Percentiles rank a stretch among this genome's conserved stretches.
These are phyloP conservation scores for Fusarium dlaminii DNA, from an alignment of 2,329 filamentous ascomycete species.

Conservation along the genomic window DNA sequence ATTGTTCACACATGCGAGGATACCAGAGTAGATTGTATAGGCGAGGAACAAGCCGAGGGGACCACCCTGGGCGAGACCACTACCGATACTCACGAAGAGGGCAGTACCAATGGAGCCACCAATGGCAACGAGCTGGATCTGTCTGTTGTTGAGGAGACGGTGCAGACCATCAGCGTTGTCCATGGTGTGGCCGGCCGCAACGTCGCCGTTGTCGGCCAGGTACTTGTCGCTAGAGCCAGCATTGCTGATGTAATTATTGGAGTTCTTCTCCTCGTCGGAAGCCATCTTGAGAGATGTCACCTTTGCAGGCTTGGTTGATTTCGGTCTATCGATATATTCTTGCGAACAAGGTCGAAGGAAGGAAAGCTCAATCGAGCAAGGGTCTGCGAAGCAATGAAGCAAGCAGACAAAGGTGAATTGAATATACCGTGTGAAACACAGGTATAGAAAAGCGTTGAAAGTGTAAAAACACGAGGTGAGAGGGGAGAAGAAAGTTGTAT, in stretches of 20 bases:
- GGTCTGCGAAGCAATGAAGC: conserved; percentile 37
- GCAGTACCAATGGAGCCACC: conserved; percentile 67
- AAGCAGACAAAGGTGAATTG: conserved; percentile 26
- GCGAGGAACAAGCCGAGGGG: conserved; percentile 65
- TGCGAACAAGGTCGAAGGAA: conserved; percentile 4
- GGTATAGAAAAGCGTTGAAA: conserved; percentile 10
- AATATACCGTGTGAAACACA: conserved; percentile 15
- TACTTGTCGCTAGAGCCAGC: conserved; percentile 34
- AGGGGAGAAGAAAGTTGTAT: neutral
- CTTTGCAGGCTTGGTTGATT: neutral
- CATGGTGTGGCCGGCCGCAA: conserved; percentile 34
- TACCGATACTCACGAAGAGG: conserved; percentile 70
- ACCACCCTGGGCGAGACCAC: conserved; percentile 58
- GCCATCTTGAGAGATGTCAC: conserved; percentile 32
- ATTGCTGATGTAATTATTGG: conserved; percentile 44
- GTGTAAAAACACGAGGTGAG: neutral
- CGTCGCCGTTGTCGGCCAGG: conserved; percentile 37
- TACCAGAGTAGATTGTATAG: conserved; percentile 63
- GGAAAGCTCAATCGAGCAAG: conserved; percentile 33
- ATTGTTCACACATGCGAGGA: conserved; percentile 72
- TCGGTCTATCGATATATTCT: neutral
- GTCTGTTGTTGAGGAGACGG: conserved; percentile 61
- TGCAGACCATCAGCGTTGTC: conserved; percentile 54
- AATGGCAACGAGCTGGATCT: conserved; percentile 68
- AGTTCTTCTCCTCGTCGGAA: conserved; percentile 42